These are phyloP conservation scores for Bondarzewia mesenterica DNA, from an alignment of 1,284 basidiomycete genomes.

Conservation along the genomic window DNA sequence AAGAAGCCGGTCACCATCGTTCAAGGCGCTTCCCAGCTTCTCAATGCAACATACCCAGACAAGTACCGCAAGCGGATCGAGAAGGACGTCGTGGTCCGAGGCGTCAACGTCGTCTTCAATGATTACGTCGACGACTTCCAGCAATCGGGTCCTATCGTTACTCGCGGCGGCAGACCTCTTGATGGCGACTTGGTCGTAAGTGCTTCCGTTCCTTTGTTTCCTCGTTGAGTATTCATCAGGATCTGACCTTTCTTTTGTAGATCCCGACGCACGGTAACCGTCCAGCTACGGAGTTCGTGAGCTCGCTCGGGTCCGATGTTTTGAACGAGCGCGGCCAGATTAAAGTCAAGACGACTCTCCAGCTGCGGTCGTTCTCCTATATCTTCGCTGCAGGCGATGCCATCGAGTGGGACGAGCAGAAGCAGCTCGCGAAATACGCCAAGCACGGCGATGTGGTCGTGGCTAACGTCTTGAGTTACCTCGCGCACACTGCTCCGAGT, in stretches of 20 bases:
- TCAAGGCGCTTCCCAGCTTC: constrained; percentile 40
- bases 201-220: constrained; percentile 1
- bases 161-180: constrained; percentile 43
- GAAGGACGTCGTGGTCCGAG: constrained; percentile 31
- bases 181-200: constrained; percentile 53
- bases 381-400: constrained; percentile 57
- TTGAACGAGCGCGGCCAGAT: constrained; percentile 36
- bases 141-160: constrained; percentile 29
- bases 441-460: constrained; percentile 35
- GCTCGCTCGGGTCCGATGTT: constrained; percentile 31
- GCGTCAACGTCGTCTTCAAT: constrained; percentile 43
- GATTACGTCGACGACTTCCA: constrained; percentile 45
- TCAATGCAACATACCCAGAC: constrained; percentile 51
- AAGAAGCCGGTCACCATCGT: constrained; percentile 58
- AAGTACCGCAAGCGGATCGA: constrained; percentile 45
- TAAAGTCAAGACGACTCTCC: constrained; percentile 43
- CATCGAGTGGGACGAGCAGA: constrained; percentile 51
- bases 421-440: constrained; percentile 41
- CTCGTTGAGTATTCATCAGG: not conserved
- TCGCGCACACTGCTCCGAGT: constrained; percentile 25
- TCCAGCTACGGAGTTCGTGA: constrained; percentile 44
- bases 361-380: constrained; percentile 34
- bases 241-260: constrained; percentile 26
- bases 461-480: constrained; percentile 39
- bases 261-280: constrained; percentile 38